A percentile compares a stretch with the other conserved stretches of the same genome.
Conservation (phyloP, 2,329 filamentous ascomycete genomes). For the Fusarium protoensiforme region DNA sequence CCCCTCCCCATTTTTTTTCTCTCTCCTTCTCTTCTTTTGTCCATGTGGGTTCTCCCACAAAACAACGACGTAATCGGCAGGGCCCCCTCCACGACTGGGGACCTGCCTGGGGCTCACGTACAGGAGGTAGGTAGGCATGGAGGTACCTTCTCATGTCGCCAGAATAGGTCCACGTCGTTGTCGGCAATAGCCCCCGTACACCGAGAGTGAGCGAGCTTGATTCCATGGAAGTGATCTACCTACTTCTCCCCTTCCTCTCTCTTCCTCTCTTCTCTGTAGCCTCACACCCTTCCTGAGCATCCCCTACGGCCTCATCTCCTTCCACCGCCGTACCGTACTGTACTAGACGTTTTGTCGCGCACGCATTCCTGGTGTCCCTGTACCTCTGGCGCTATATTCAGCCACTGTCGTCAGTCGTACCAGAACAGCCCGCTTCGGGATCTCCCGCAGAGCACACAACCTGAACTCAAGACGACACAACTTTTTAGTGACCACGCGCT, state of each 20-base stretch:
- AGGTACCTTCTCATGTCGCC: neutral
- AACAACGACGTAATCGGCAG: conserved; percentile 38
- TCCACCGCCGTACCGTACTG: neutral
- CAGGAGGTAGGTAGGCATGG: neutral
- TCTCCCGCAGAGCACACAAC: conserved; percentile 39
- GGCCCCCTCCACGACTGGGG: conserved; percentile 22
- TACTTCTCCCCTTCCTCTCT: neutral
- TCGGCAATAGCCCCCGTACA: conserved; percentile 2
- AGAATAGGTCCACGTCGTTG: conserved; percentile 1
- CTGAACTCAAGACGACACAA: conserved; percentile 10
- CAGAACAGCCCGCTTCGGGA: conserved; percentile 38
- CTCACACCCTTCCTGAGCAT: neutral
- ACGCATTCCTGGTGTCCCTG: conserved; percentile 27
- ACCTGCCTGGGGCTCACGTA: neutral
- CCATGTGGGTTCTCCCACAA: conserved; percentile 28
- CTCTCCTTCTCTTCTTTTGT: conserved; percentile 18
- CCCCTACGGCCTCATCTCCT: neutral
- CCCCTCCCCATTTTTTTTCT: conserved; percentile 16
- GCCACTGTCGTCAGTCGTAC: conserved; percentile 45
- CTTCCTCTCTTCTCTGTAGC: neutral
- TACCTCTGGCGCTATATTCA: conserved; percentile 38
- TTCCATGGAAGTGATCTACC: conserved; percentile 2
- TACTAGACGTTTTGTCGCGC: conserved; percentile 16
- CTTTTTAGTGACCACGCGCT: conserved; percentile 10
- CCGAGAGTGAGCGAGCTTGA: neutral